A percentile compares a stretch with the other conserved stretches of the same genome.
Conservation (phyloP, 2,329 filamentous ascomycete genomes). For the Venturia effusa region DNA sequence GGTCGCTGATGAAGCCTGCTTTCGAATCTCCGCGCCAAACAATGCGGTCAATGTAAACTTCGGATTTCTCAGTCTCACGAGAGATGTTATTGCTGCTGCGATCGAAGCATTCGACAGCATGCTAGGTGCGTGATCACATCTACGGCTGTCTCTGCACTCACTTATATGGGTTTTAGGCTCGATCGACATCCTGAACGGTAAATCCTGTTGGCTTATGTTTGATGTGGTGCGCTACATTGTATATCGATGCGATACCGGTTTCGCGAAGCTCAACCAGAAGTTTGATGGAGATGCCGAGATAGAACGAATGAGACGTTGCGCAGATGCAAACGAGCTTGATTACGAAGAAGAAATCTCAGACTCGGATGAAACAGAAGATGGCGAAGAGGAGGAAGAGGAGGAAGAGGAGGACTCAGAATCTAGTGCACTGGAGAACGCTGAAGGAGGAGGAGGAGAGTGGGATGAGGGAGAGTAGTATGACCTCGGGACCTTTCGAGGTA, state of each 20-base stretch:
- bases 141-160: no score
- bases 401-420: not conserved
- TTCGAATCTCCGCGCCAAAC: not conserved
- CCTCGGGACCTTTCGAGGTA: no score
- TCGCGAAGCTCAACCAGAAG: not conserved
- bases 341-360: not conserved
- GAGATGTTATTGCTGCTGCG: not conserved
- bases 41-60: no score
- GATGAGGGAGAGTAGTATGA: no score
- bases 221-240: no score
- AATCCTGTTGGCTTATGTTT: no score
- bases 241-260: not conserved
- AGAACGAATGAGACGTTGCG: not conserved
- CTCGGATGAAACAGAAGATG: not conserved
- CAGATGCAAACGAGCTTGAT: not conserved
- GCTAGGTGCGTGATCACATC: no score
- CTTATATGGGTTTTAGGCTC: not conserved
- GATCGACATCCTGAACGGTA: not conserved
- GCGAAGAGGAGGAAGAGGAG: not conserved
- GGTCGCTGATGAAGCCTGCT: not conserved
- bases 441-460: no score
- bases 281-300: not conserved
- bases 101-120: not conserved
- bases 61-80: no score
- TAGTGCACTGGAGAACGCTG: no score